Evolutionary conservation across 2,329 filamentous ascomycete species (phyloP).

Genomic region (Thielaviopsis euricoi): DNA sequence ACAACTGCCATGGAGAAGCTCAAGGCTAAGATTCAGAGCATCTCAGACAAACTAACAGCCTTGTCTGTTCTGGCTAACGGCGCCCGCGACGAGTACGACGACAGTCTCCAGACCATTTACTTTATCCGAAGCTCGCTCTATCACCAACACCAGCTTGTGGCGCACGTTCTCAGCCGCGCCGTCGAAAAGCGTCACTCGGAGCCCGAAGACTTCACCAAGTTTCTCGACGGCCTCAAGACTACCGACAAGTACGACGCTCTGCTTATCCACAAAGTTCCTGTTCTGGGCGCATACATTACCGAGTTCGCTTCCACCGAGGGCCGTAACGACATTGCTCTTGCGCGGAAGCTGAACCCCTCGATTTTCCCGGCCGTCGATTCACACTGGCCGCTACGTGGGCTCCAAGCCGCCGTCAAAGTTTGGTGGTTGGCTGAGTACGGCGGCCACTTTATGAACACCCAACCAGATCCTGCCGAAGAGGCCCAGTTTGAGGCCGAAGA

Average conservation of each 20-base stretch:
- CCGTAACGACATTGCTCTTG: constrained; percentile 48
- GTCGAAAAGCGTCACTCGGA: constrained; percentile 60
- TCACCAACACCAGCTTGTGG: constrained; percentile 78
- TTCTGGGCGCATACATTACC: constrained; percentile 59
- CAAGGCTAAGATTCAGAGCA: constrained; percentile 56
- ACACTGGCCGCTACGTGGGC: constrained; percentile 54
- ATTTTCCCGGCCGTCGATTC: constrained; percentile 53
- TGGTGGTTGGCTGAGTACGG: constrained; percentile 94
- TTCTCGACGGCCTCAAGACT: constrained; percentile 52
- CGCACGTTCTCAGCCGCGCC: constrained; percentile 62
- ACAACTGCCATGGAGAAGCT: constrained; percentile 61
- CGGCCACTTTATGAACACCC: constrained; percentile 68
- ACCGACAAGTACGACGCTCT: constrained; percentile 61
- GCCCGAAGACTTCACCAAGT: constrained; percentile 53
- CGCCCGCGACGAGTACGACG: constrained; percentile 32
- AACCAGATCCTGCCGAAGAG: constrained; percentile 32
- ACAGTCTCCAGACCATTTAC: constrained; percentile 61
- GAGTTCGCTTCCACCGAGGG: constrained; percentile 66
- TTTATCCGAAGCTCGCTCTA: constrained; percentile 66
- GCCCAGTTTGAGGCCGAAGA: constrained; percentile 34
- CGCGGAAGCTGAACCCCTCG: constrained; percentile 50
- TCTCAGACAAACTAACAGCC: constrained; percentile 61
- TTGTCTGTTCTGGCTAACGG: constrained; percentile 56
- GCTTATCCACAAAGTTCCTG: constrained; percentile 66
- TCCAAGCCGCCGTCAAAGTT: constrained; percentile 62